Percentiles rank a stretch among this genome's conserved stretches.
These are phyloP conservation scores for Syncephalastrum contaminatum DNA, from an alignment of 371 early-diverging fungal genomes.

Conservation along the genomic window DNA sequence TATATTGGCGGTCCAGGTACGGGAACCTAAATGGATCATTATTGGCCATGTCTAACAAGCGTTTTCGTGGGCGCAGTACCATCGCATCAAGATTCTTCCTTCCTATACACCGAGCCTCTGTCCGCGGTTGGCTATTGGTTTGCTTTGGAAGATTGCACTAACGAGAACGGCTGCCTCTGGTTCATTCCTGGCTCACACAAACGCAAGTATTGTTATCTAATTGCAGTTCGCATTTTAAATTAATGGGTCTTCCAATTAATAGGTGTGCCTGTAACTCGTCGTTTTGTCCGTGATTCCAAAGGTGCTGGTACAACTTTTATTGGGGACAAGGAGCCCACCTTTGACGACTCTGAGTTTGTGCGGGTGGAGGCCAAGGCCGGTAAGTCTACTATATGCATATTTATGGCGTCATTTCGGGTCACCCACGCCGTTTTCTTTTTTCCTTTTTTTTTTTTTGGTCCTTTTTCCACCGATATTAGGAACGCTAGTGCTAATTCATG, in stretches of 20 bases:
- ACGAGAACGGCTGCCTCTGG: slow-evolving; percentile 84
- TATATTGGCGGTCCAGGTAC: slow-evolving; percentile 71
- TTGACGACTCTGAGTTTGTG: slow-evolving; percentile 41
- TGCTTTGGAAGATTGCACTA: slow-evolving; percentile 91
- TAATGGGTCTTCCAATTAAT: not conserved
- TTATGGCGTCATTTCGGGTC: not conserved
- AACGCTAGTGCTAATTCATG: slow-evolving; percentile 88
- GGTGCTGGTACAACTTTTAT: slow-evolving; percentile 59
- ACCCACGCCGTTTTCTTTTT: not conserved
- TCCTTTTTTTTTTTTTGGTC: no score
- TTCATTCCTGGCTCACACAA: slow-evolving; percentile 90
- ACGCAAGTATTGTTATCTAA: slow-evolving; percentile 23
- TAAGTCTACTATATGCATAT: not conserved
- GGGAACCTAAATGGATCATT: not conserved
- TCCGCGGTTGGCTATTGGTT: slow-evolving; percentile 93
- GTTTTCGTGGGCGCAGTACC: slow-evolving; percentile 43
- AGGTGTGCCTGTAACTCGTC: slow-evolving; percentile 65
- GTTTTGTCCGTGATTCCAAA: slow-evolving; percentile 69
- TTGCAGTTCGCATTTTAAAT: no score
- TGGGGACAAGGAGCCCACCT: slow-evolving; percentile 37
- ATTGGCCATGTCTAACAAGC: not conserved
- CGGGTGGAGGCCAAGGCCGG: slow-evolving; percentile 41
- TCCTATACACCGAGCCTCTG: slow-evolving; percentile 84
- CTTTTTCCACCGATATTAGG: slow-evolving; percentile 34
- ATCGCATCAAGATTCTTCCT: slow-evolving; percentile 87